Evolutionary conservation across 352 stramenopile species (phyloP).

Genomic region (Phytopythium oedochilum): DNA sequence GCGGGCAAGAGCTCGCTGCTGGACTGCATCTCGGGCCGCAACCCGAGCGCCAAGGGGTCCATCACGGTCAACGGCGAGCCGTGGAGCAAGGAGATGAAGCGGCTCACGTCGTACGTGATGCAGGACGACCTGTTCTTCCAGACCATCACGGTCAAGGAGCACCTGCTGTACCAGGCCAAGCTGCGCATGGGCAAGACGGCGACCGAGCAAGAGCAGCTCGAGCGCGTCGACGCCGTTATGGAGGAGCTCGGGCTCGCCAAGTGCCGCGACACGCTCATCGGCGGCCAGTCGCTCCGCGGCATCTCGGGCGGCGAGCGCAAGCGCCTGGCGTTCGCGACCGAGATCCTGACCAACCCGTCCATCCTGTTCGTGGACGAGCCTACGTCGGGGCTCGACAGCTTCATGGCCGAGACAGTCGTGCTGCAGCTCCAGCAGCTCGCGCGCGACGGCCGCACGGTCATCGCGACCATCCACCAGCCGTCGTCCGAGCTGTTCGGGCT

Average conservation of each 20-base stretch:
- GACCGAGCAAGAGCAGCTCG: slow-evolving; percentile 30
- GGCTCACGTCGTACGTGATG: slow-evolving; percentile 53
- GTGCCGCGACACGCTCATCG: slow-evolving; percentile 59
- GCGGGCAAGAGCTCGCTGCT: slow-evolving; percentile 53
- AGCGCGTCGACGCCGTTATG: slow-evolving; percentile 57
- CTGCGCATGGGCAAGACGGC: slow-evolving; percentile 45
- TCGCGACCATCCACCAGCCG: slow-evolving; percentile 87
- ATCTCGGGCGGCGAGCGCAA: slow-evolving; percentile 89
- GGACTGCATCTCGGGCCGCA: slow-evolving; percentile 43
- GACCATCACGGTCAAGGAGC: slow-evolving; percentile 70
- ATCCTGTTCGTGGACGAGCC: slow-evolving; percentile 95
- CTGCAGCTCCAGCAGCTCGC: slow-evolving; percentile 50
- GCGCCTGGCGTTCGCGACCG: slow-evolving; percentile 89
- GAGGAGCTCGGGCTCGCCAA: slow-evolving; percentile 57
- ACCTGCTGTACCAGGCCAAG: slow-evolving; percentile 49
- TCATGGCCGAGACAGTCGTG: slow-evolving; percentile 88
- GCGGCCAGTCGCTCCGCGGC: slow-evolving; percentile 83
- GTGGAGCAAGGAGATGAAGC: slow-evolving; percentile 31
- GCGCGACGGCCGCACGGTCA: slow-evolving; percentile 46
- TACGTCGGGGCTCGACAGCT: slow-evolving; percentile 89
- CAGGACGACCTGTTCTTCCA: slow-evolving; percentile 59
- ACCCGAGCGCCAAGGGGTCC: slow-evolving; percentile 29
- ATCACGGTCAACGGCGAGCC: slow-evolving; percentile 46
- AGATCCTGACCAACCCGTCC: slow-evolving; percentile 93
- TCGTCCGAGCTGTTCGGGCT: slow-evolving; percentile 64